Evolutionary conservation across 257 asterid genomes (phyloP).

Genomic region (Solanum raphanifolium): DNA sequence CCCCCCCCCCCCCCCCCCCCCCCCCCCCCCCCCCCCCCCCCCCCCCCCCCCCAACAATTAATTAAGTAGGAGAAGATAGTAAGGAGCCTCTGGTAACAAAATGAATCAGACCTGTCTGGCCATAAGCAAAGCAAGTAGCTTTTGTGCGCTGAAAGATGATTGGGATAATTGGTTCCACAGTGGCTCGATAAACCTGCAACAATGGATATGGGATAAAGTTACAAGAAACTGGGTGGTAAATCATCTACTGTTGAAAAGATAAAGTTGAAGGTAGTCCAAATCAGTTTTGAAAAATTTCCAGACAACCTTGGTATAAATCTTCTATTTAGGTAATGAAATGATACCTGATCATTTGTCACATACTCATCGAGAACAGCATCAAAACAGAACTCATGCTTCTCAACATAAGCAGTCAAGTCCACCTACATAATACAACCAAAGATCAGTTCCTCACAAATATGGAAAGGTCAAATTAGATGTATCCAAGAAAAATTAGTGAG

Average conservation of each 20-base stretch:
- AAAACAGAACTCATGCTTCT: conserved; percentile 95
- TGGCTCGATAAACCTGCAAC: conserved; percentile 72
- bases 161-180: conserved; percentile 98
- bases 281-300: background rate
- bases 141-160: conserved; percentile 92
- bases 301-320: background rate
- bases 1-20: no score
- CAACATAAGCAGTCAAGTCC: conserved; percentile 97
- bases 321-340: background rate
- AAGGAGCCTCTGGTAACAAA: background rate
- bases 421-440: conserved; percentile 47
- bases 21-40: no score
- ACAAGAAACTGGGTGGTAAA: background rate
- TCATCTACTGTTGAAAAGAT: background rate
- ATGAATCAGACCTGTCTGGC: conserved; percentile 76
- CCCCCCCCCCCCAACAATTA: no score
- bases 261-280: background rate
- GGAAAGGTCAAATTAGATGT: background rate
- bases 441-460: conserved; percentile 13
- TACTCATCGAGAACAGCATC: conserved; percentile 94
- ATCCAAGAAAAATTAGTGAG: background rate
- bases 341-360: conserved; percentile 95
- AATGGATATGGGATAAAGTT: conserved; percentile 2
- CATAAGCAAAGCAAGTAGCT: conserved; percentile 99
- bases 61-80: background rate